Evolutionary conservation across 1,139 yeast species (phyloP), one percentile per base, ranked within the genome.

Genomic region (Sugiyamaella novakii): DNA sequence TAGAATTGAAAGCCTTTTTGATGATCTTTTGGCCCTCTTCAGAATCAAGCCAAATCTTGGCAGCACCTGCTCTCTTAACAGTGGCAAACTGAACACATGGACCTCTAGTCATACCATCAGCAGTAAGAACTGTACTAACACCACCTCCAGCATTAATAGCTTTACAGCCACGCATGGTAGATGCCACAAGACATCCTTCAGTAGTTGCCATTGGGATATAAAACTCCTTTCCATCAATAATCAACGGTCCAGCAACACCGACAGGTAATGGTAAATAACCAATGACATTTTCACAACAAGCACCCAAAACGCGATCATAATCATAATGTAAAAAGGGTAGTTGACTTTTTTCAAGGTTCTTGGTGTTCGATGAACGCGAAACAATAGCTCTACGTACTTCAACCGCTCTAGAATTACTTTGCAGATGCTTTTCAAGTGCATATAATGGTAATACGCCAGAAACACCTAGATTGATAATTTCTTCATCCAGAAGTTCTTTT

Each of bases 161-260:
- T 69, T 92, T 92, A 75, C 98, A 92, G 59, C 98, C 99, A 71
- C 99, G 85, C 95, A 88, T 91, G 11, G 98, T 85, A 12, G 98
- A 89, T 1, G 98, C 99, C 56, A 92, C 97, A 53, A 92, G 77
- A 73, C 98, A 92, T 49, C 99, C 99, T 74, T 92, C 99, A 44
- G 98, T 92, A 24, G 99, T 92, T 30, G 99, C 99, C 96, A 92
- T 89, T 43, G 99, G 99, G 59, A 92, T 83, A 69, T 87, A 95
- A 66, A 79, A 85, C 43, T 94, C 81, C 59, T 78, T 81, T 40
- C 89, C 92, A 68, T 92, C 98, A 63, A 92, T 87, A 51, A 87
- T 75, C 66, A 94, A 72, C 5, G 99, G 98, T 50, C 99, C 99
- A 30, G 98, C 98, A 65, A 94, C 85, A 68, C 99, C 98, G 53